Conservation (phyloP, 179 eudicot species). For the Camellia oleifera region DNA sequence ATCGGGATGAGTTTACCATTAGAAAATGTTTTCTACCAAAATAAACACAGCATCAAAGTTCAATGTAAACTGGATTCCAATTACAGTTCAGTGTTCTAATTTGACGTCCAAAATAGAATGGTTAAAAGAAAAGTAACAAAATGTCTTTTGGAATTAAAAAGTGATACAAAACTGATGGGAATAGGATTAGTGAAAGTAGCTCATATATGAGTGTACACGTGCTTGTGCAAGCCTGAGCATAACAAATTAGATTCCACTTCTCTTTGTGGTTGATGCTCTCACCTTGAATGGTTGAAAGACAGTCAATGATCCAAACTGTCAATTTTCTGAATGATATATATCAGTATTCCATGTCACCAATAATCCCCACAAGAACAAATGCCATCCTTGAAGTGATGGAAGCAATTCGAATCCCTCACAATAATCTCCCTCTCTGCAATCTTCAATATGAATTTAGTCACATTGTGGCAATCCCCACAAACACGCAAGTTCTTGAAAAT, state of each 20-base stretch:
- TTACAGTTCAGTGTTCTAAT: too few species aligned
- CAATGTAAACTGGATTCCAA: too few species aligned
- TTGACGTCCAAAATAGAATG: too few species aligned
- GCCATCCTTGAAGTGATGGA: constrained; percentile 38
- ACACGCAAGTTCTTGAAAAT: constrained; percentile 36
- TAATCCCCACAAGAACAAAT: constrained; percentile 38
- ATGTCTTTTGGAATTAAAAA: too few species aligned
- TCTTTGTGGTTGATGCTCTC: background rate
- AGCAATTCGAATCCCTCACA: constrained; percentile 37
- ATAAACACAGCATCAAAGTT: too few species aligned
- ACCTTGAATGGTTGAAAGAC: background rate
- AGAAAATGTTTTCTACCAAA: background rate
- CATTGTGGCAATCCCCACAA: constrained; percentile 39
- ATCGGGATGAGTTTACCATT: too few species aligned
- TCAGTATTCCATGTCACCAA: constrained; percentile 22
- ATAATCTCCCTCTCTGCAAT: constrained; percentile 34
- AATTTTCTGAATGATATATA: background rate
- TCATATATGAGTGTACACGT: too few species aligned
- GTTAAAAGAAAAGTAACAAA: too few species aligned
- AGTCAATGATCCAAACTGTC: background rate
- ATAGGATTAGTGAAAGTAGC: too few species aligned
- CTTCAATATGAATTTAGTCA: constrained; percentile 33
- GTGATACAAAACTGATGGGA: too few species aligned
- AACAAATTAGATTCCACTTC: too few species aligned
- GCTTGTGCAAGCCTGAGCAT: too few species aligned